These are phyloP conservation scores for Miscanthus sacchariflorus DNA, from an alignment of 202 grass and related monocot species.

Conservation along the genomic window DNA sequence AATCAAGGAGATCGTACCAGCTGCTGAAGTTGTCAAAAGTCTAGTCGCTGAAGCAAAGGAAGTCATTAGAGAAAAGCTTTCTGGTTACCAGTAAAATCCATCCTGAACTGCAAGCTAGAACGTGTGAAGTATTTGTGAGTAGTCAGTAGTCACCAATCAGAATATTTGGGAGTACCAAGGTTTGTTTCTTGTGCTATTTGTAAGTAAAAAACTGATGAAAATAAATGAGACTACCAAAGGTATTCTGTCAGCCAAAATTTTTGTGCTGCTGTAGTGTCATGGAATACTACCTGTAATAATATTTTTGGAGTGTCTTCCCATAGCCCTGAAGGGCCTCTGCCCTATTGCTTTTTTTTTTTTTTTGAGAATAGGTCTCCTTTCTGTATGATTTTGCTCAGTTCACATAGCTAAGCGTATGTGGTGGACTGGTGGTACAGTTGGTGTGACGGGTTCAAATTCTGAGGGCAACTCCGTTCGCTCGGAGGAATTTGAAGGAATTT, in stretches of 20 bases:
- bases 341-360: too few relatives aligned
- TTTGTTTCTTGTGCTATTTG: conserved; percentile 17
- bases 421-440: too few relatives aligned
- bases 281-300: neutral
- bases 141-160: neutral
- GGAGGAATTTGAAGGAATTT: too few relatives aligned
- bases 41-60: conserved; percentile 66
- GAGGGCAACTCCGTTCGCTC: too few relatives aligned
- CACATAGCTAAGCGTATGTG: too few relatives aligned
- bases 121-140: conserved; percentile 7
- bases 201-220: conserved; percentile 36
- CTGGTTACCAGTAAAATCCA: conserved; percentile 27
- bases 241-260: neutral
- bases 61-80: conserved; percentile 54
- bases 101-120: neutral
- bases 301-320: neutral
- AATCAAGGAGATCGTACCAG: conserved; percentile 78
- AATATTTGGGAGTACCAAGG: conserved; percentile 1
- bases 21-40: conserved; percentile 69
- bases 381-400: too few relatives aligned
- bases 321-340: too few relatives aligned
- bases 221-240: conserved; percentile 1
- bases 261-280: neutral
- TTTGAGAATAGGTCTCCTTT: too few relatives aligned
- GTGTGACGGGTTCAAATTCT: too few relatives aligned